Percentiles rank a stretch among this genome's conserved stretches.
Conservation (phyloP, 306 rosid species). For the Gastrolobium villosum region DNA sequence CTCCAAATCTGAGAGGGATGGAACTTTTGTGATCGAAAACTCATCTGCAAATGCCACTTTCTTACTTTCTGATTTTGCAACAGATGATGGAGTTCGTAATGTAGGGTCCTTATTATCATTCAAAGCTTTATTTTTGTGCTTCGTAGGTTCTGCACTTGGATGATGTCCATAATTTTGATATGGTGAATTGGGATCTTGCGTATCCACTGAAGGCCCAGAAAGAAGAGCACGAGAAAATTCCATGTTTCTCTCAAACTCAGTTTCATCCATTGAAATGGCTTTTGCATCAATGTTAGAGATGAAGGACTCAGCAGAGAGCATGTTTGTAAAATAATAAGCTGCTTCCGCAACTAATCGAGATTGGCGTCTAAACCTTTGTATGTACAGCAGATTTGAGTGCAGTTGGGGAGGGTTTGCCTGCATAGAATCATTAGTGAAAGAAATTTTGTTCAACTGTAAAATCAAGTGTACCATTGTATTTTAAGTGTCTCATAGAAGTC, state of each 20-base stretch:
- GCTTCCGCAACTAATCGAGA: slow-evolving; percentile 87
- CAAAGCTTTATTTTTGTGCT: slow-evolving; percentile 52
- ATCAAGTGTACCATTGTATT: slow-evolving; percentile 11
- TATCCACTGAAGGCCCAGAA: slow-evolving; percentile 78
- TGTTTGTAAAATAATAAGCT: slow-evolving; percentile 91
- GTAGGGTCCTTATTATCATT: slow-evolving; percentile 56
- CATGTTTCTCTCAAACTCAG: slow-evolving; percentile 87
- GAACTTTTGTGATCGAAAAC: slow-evolving; percentile 61
- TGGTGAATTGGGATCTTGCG: slow-evolving; percentile 61
- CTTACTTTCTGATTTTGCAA: slow-evolving; percentile 55
- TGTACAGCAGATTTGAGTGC: slow-evolving; percentile 89
- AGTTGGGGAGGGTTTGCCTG: slow-evolving; percentile 99
- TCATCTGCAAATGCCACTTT: slow-evolving; percentile 57
- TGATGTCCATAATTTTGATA: slow-evolving; percentile 56
- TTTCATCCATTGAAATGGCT: slow-evolving; percentile 92
- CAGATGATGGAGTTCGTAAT: slow-evolving; percentile 55
- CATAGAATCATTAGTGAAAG: slow-evolving; percentile 48
- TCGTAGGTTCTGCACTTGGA: slow-evolving; percentile 52
- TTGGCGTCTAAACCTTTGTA: slow-evolving; percentile 91
- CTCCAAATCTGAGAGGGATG: slow-evolving; percentile 93
- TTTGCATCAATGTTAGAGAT: slow-evolving; percentile 92
- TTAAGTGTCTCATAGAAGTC: slow-evolving; percentile 1
- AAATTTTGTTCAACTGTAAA: slow-evolving; percentile 13
- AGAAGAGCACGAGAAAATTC: slow-evolving; percentile 91
- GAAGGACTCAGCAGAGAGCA: slow-evolving; percentile 94